These are phyloP conservation scores for Lactarius trivialis DNA, from an alignment of 768 basidiomycete species.

Conservation along the genomic window DNA sequence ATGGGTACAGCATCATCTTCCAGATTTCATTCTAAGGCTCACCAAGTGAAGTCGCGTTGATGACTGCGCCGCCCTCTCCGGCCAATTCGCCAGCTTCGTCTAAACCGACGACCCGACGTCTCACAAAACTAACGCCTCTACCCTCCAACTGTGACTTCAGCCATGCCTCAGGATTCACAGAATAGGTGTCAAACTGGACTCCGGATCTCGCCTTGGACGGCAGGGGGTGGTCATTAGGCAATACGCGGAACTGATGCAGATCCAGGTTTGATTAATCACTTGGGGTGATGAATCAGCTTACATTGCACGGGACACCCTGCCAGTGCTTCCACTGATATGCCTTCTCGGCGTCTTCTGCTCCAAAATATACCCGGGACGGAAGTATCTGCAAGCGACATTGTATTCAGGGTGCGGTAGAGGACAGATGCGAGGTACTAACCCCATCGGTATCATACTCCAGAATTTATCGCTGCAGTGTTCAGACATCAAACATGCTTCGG, in stretches of 20 bases:
- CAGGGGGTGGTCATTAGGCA: constrained; percentile 30
- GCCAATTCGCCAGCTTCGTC: constrained; percentile 41
- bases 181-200: constrained; percentile 40
- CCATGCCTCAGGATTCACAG: constrained; percentile 45
- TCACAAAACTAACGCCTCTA: constrained; percentile 40
- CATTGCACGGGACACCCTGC: constrained; percentile 34
- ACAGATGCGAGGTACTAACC: constrained; percentile 28
- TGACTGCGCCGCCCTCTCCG: constrained; percentile 35
- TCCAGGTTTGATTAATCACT: background rate
- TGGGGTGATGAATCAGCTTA: constrained; percentile 23
- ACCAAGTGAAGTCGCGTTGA: constrained; percentile 56
- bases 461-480: constrained; percentile 35
- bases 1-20: background rate
- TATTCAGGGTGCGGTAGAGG: background rate
- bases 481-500: background rate
- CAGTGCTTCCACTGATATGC: constrained; percentile 32
- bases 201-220: constrained; percentile 34
- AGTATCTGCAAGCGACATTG: constrained; percentile 29
- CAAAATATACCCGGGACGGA: constrained; percentile 33
- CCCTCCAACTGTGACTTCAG: constrained; percentile 36
- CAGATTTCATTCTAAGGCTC: constrained; percentile 11
- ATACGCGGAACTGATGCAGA: constrained; percentile 18
- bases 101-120: constrained; percentile 37
- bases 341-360: constrained; percentile 19
- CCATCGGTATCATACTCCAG: constrained; percentile 42